Evolutionary conservation across 306 rosid species (phyloP), one percentile per base, ranked within the genome.

Genomic region (Elaeagnus macrophylla): DNA sequence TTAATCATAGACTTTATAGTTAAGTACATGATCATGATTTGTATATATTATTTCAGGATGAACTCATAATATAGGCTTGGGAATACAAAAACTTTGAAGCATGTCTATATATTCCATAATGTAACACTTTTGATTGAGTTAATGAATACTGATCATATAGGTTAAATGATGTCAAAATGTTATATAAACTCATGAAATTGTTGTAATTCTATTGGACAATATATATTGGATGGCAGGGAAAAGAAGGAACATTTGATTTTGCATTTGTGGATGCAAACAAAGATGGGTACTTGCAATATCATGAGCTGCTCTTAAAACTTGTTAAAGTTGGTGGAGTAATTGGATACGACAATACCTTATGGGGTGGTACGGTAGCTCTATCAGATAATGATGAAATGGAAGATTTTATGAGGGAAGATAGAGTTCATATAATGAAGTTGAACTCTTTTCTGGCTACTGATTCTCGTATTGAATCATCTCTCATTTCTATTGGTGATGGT

Each of bases 261-360:
- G 82, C 55, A 10, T 81, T 81, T 53, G 94, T 76, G 61, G 88
- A 84, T 40, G 86, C 86, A 0, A 55, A 67, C 10, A 81, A 81
- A 50, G 60, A 44, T 3, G 60, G 17, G 17, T 72, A 74, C 62
- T 61, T 52, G 3, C 38, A 61, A 49, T 84, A 81, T 58, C 88
- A 84, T 9, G 83, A 84, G 25, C 19, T 46, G 58, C 57, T 84
- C 32, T 0, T 79, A 10, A 76, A 72, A 66, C 66, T 81, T 51
- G 78, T 79, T 35, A 78, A 67, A 61, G 55, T 74, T 10, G 89
- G 86, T 0, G 86, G 89, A 45, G 60, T 77, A 12, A 79, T 81
- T 16, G 80, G 67, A 5, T 81, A 81, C 19, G 86, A 81, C 15
- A 81, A 84, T 61, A 81, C 94, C 6, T 9, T 81, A 12, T 81